Evolutionary conservation across 139 green algal species (phyloP).

Genomic region (Chlamydomonas sp.): DNA sequence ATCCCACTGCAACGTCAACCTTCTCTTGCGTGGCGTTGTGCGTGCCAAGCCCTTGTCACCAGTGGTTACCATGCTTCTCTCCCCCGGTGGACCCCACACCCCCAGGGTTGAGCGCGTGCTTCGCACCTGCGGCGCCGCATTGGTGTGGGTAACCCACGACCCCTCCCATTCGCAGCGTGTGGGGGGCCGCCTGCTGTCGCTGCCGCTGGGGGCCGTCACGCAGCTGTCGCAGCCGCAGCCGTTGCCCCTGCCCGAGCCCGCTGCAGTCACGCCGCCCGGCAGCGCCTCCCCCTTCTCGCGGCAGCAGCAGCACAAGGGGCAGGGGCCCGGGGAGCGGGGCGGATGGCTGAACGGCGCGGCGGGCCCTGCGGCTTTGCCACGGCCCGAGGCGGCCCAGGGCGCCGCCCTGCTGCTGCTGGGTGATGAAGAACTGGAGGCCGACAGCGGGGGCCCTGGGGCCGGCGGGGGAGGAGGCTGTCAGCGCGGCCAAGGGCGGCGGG

Average conservation of each 20-base stretch:
- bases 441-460: too few relatives aligned
- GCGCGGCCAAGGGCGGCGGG: too few relatives aligned
- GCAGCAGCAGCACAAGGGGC: too few relatives aligned
- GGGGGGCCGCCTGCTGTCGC: constrained; percentile 75
- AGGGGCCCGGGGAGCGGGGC: too few relatives aligned
- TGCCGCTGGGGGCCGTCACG: constrained; percentile 65
- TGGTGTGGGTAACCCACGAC: constrained; percentile 90
- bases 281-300: too few relatives aligned
- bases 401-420: too few relatives aligned
- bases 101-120: constrained; percentile 75
- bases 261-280: too few relatives aligned
- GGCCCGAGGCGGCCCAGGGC: too few relatives aligned
- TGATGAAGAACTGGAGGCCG: too few relatives aligned
- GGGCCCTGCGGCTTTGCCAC: too few relatives aligned
- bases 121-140: constrained; percentile 54
- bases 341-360: too few relatives aligned
- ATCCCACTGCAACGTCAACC: neutral
- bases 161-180: constrained; percentile 72
- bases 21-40: neutral
- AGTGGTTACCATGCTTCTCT: neutral
- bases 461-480: too few relatives aligned
- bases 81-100: neutral
- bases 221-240: constrained; percentile 9
- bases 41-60: neutral
- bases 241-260: neutral